phyloP scores from a whole-genome alignment of 73 alveolate genomes.

The Stentor roeselii region DNA sequence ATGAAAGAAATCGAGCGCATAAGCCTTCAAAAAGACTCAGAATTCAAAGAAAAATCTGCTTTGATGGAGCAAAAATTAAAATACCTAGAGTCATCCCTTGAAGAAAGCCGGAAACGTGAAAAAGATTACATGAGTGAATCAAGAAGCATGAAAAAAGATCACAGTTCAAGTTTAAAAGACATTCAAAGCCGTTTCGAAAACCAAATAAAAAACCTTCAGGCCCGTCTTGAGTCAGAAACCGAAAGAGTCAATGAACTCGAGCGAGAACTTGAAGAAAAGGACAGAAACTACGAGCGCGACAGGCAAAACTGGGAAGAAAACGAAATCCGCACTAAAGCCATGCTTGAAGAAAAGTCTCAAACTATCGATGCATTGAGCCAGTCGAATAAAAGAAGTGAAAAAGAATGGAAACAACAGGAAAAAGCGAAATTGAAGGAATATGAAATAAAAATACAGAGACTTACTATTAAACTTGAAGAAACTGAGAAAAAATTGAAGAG shows the following conservation, averaged over 20 bases:
- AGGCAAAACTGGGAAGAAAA: constrained; percentile 13
- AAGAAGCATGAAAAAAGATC: constrained; percentile 43
- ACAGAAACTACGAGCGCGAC: background rate
- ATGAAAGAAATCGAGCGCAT: constrained; percentile 75
- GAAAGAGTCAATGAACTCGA: constrained; percentile 26
- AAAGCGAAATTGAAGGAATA: background rate
- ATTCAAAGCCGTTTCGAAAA: background rate
- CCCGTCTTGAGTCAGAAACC: constrained; percentile 13
- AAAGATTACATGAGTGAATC: constrained; percentile 36
- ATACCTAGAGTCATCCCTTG: constrained; percentile 52
- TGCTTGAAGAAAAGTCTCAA: background rate
- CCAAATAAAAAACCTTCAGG: background rate
- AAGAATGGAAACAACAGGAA: background rate
- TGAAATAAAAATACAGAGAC: constrained; percentile 26
- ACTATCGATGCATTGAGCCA: background rate
- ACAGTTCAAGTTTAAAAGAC: constrained; percentile 22
- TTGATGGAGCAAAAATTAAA: constrained; percentile 63
- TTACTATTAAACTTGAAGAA: constrained; percentile 71
- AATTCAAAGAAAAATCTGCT: constrained; percentile 78
- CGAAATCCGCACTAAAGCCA: background rate
- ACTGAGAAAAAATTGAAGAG: constrained; percentile 7
- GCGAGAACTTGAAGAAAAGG: constrained; percentile 26
- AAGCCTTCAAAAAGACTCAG: background rate
- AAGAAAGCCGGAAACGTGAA: constrained; percentile 39
- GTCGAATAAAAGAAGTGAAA: background rate